Conservation (phyloP, 805 yeast genomes). For the Cyberlindnera lachancei region DNA sequence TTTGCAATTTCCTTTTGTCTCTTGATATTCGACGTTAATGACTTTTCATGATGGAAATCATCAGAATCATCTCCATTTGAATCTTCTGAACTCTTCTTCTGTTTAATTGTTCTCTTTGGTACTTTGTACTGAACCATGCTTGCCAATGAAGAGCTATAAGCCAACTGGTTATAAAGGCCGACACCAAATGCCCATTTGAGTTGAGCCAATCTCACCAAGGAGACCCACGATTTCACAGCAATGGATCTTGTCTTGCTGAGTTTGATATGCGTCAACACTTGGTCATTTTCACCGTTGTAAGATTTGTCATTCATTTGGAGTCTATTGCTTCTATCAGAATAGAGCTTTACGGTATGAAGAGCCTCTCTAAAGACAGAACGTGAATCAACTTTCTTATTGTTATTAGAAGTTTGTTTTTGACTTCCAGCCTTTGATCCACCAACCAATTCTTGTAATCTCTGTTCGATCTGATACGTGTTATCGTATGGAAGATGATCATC, state of each 20-base stretch:
- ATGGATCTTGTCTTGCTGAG: constrained; percentile 21
- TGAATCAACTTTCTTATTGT: constrained; percentile 51
- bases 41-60: constrained; percentile 6
- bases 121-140: constrained; percentile 17
- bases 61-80: constrained; percentile 11
- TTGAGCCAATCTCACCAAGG: constrained; percentile 21
- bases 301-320: constrained; percentile 14
- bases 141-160: constrained; percentile 14
- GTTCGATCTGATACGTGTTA: constrained; percentile 41
- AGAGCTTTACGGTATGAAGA: constrained; percentile 36
- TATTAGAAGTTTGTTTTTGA: constrained; percentile 33
- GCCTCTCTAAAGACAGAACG: constrained; percentile 57
- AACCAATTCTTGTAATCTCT: constrained; percentile 34
- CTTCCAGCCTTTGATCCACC: constrained; percentile 48
- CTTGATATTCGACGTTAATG: constrained; percentile 10
- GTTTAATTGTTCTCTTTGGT: constrained; percentile 6
- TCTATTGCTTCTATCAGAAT: constrained; percentile 28
- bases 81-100: constrained; percentile 4
- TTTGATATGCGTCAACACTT: constrained; percentile 19
- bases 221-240: constrained; percentile 23
- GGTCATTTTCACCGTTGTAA: constrained; percentile 16
- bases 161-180: constrained; percentile 21
- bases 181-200: constrained; percentile 21
- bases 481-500: constrained; percentile 44
- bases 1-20: constrained; percentile 18